Evolutionary conservation across 2,329 filamentous ascomycete genomes (phyloP), one percentile per base, ranked within the genome.

Genomic region (Trichoderma cornu-damae): DNA sequence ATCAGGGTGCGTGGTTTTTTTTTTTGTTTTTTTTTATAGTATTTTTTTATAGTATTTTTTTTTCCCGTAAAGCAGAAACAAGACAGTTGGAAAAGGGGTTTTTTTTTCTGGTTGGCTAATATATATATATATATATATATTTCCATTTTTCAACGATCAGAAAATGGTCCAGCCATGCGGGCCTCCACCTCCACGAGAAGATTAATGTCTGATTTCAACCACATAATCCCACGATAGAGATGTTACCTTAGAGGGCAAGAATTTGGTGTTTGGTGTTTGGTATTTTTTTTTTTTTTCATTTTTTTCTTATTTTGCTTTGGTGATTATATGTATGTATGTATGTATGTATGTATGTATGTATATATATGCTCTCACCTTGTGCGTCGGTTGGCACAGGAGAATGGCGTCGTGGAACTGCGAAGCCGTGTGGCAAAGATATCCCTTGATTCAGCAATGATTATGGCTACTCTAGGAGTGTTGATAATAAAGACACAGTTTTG

Each of bases 1-100:
- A 87, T 97, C 65, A 88, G 96, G 69, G 81, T 84, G 68, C 47
- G 75, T 71, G 12, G n/a, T n/a, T n/a, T n/a, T n/a, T n/a, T n/a
- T n/a, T n/a, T n/a, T n/a, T n/a, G 12, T 20, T 38, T 2, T 8
- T 2, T 22, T 16, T 16, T 6, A n/a, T 9, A 7, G 38, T 53
- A 11, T 57, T 54, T 12, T 54, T 35, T 47, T 43, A 58, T 63
- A 35, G n/a, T n/a, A n/a, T 7, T 20, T 16, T 20, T 38, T 2
- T 8, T 2, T 22, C 11, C 22, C 9, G 11, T 9, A 7, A 9
- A 3, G 12, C 20, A 11, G 12, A 4, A 8, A 8, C 12, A 2
- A 16, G 2, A n/a, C 12, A 26, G 9, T 2, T 18, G 35, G 12
- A 7, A 3, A 37, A 26, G 14, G 6, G 1, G 38, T 53, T 12